Base-by-base conservation (phyloP, 257 asterid species). In the Ligustrum vulgare region DNA sequence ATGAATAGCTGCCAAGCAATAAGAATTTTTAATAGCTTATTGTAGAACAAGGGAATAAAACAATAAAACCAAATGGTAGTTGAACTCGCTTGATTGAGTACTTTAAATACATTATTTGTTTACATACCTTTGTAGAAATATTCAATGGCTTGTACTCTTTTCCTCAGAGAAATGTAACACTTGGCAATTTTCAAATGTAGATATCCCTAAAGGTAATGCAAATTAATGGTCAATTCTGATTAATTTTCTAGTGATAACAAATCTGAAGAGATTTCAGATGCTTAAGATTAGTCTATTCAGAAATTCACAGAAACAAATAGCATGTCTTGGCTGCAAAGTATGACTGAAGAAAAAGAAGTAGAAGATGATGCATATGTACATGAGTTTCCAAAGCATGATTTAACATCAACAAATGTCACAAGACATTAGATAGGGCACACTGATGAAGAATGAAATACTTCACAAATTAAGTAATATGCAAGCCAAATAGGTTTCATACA, bases 101-200 rank as follows among this genome's bases (percentile, higher is more conserved):
- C 65, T n/a, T 20, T 20, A 6, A 56, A 20, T n/a, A 9, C 65
- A 56, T 37, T 31, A 25, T 63, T 74, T 16, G 13, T 63, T 62
- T 43, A 56, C 79, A 66, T 77, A 90, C 96, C 94, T 83, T 84
- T 86, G 64, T 85, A 83, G 73, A 81, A 93, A 88, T 85, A 84
- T 71, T 84, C 83, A 80, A 87, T 86, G 22, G 97, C 92, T 74
- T 80, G 77, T 35, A 70, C 80, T 69, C 76, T 66, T 66, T 90
- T 79, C 86, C 77, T 81, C 76, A 91, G 80, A 71, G 82, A 80
- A 54, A 70, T 82, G 73, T 77, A 84, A 70, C 98, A 93, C 83
- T 84, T 81, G 7, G 93, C 96, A 75, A 89, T 87, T 82, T 85
- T 87, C 82, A 90, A 77, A 84, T 87, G 82, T 66, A 87, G 78